A percentile compares a stretch with the other conserved stretches of the same genome.
Evolutionary conservation across 2,329 filamentous ascomycete genomes (phyloP).

Genomic region (Ascochyta clinopodiicola): DNA sequence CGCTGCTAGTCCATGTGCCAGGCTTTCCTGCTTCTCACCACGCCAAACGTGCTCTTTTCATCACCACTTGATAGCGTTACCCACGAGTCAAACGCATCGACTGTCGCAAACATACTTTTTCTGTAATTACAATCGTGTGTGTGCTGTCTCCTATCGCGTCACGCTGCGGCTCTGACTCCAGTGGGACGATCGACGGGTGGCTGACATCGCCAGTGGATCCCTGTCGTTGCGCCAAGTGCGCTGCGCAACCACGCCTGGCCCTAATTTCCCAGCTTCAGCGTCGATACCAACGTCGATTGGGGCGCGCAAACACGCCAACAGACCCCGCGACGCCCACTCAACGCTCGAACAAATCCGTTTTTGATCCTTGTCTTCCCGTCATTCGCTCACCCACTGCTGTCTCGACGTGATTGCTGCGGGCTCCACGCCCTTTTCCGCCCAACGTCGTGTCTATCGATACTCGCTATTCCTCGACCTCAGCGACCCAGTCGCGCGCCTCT

Average conservation of each 20-base stretch:
- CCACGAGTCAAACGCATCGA: constrained; percentile 10
- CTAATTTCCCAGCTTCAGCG: constrained; percentile 29
- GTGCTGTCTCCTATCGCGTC: constrained; percentile 2
- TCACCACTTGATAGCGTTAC: constrained; percentile 10
- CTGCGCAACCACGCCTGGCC: constrained; percentile 21
- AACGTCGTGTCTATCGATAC: constrained; percentile 30
- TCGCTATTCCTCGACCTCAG: constrained; percentile 20
- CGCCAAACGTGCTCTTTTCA: constrained; percentile 5
- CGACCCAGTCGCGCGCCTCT: constrained; percentile 28
- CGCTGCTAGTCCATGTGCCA: constrained; percentile 23
- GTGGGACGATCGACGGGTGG: constrained; percentile 16
- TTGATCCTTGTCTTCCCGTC: constrained; percentile 14
- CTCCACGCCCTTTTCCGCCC: constrained; percentile 26
- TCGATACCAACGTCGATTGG: constrained; percentile 43
- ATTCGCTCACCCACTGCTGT: constrained; percentile 27
- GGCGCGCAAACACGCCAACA: constrained; percentile 28
- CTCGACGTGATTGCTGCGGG: constrained; percentile 21
- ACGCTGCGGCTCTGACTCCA: constrained; percentile 7
- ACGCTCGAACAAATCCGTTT: constrained; percentile 9
- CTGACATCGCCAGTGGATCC: constrained; percentile 16
- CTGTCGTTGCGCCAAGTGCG: constrained; percentile 41
- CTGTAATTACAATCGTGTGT: constrained; percentile 1
- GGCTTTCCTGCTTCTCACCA: constrained; percentile 1
- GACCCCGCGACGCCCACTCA: constrained; percentile 16
- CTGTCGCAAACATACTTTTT: constrained; percentile 1